Conservation (phyloP, 345 rosid species). For the Hevea brasiliensis region DNA sequence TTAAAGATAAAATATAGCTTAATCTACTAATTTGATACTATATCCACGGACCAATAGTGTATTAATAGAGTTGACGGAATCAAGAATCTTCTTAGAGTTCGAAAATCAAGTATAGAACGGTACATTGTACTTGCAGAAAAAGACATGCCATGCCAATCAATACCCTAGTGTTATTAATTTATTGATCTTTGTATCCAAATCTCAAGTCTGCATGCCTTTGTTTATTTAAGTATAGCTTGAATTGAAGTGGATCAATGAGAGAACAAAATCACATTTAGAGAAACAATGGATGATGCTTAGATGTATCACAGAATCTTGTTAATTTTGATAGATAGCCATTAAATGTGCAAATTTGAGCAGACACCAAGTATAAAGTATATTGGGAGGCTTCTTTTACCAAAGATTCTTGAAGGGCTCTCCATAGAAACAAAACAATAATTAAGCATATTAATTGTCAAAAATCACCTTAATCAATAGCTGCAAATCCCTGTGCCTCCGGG, state of each 20-base stretch:
- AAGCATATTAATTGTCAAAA: background rate
- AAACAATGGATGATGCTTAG: background rate
- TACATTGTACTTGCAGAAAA: conserved; percentile 33
- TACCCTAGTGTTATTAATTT: too few relatives aligned
- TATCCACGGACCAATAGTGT: too few relatives aligned
- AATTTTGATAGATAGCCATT: background rate
- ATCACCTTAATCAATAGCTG: conserved; percentile 23
- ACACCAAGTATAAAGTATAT: background rate
- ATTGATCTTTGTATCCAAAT: background rate
- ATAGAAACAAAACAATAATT: background rate
- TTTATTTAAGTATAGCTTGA: background rate
- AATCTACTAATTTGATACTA: background rate
- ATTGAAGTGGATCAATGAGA: background rate
- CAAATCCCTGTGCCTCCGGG: conserved; percentile 43
- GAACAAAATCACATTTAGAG: conserved; percentile 5
- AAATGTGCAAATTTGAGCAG: background rate
- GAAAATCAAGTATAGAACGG: conserved; percentile 19
- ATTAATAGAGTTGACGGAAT: background rate
- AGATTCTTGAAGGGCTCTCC: conserved; percentile 19
- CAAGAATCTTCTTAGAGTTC: conserved; percentile 25
- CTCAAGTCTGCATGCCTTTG: background rate
- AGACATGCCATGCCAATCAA: conserved; percentile 17
- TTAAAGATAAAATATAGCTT: too few relatives aligned
- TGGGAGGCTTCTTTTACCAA: conserved; percentile 18
- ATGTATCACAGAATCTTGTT: background rate